Percentiles rank a stretch among this genome's conserved stretches.
phyloP scores from a whole-genome alignment of 129 eudicot species.

The Pittosporum tobira region DNA sequence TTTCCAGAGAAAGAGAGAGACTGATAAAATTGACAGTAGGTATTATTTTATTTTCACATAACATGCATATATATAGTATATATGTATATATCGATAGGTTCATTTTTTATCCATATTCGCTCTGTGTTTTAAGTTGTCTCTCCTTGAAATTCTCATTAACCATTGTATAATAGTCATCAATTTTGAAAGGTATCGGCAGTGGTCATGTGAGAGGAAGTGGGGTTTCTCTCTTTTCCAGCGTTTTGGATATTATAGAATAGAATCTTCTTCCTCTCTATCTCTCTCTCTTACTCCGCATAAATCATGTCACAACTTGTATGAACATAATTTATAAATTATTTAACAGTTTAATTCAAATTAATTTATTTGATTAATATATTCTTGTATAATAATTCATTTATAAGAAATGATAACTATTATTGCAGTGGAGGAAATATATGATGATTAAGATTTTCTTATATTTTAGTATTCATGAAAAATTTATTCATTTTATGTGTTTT shows the following conservation, averaged over 20 bases:
- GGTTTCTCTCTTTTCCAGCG: slow-evolving; percentile 32
- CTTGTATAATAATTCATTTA: too few relatives aligned
- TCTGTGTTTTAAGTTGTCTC: slow-evolving; percentile 79
- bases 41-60: neutral
- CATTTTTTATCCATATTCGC: slow-evolving; percentile 26
- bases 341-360: too few relatives aligned
- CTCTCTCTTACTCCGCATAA: too few relatives aligned
- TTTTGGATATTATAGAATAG: slow-evolving; percentile 28
- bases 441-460: too few relatives aligned
- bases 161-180: slow-evolving; percentile 9
- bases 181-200: slow-evolving; percentile 42
- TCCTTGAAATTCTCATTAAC: slow-evolving; percentile 47
- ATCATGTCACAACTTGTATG: too few relatives aligned
- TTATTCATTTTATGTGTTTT: too few relatives aligned
- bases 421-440: too few relatives aligned
- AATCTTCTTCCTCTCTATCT: slow-evolving; percentile 39
- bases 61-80: neutral
- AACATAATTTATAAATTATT: too few relatives aligned
- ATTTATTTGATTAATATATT: too few relatives aligned
- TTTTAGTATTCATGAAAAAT: too few relatives aligned
- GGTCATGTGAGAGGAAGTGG: slow-evolving; percentile 60
- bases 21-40: too few relatives aligned
- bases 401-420: too few relatives aligned
- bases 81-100: neutral
- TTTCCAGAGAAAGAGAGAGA: neutral